Evolutionary conservation across 257 asterid genomes (phyloP), one percentile per base, ranked within the genome.

Genomic region (Apocynum venetum): DNA sequence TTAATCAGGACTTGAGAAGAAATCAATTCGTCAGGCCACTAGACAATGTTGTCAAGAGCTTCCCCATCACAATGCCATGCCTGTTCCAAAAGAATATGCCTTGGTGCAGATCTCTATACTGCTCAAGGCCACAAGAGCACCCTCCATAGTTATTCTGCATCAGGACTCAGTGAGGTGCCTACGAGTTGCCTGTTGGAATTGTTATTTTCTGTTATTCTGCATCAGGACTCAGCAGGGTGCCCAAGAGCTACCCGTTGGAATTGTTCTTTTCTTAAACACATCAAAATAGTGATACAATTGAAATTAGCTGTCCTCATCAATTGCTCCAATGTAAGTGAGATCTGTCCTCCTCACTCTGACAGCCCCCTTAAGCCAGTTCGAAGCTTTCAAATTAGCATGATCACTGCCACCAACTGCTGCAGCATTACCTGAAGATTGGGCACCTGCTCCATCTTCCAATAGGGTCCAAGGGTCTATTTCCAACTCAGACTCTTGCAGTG

Each of bases 361-460:
- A 12, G 97, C 90, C 56, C 97, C 98, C 84, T 90, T 91, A 8
- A 94, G 96, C 90, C 84, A 89, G 81, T 72, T 88, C 20, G 92
- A 84, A 2, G 97, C 98, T 87, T 88, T 94, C 80, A 89, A 83
- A 82, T 91, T 90, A 71, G 91, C 79, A 77, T 87, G 88, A 61
- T 90, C 95, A 47, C 89, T 82, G 75, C 89, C 88, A 38, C 89
- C 83, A 6, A 78, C 81, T 49, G 79, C 82, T 4, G 90, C 79
- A 38, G 92, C 86, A 82, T 74, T 86, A 83, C 86, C 85, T 2
- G 91, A 85, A 59, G 91, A 86, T 76, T 83, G 97, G 73, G 88
- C 85, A 36, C 96, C 96, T 2, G 98, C 90, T 72, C 99, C 99
- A 36, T 95, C 99, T 81, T 95, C 99, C 88, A 95, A 86, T 59